Conservation (phyloP, 2,329 filamentous ascomycete species). For the Fusarium subglutinans region DNA sequence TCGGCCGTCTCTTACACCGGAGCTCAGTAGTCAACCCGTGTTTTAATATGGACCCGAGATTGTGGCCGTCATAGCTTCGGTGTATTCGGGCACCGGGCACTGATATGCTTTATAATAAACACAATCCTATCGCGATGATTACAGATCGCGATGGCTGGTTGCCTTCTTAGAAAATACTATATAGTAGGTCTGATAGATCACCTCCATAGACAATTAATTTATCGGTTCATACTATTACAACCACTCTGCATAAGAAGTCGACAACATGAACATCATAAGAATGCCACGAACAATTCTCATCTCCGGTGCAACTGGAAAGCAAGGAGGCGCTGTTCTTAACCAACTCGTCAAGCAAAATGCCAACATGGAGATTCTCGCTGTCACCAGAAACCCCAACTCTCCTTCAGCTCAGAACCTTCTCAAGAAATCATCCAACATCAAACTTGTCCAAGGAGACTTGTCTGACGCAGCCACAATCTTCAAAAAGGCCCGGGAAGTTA, state of each 20-base stretch:
- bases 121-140: not conserved
- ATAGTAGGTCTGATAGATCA: not conserved
- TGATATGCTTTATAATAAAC: not conserved
- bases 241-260: not conserved
- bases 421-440: constrained; percentile 57
- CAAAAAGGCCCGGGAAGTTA: constrained; percentile 6
- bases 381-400: constrained; percentile 67
- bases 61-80: not conserved
- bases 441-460: constrained; percentile 67
- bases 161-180: not conserved
- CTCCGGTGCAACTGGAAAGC: constrained; percentile 51
- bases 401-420: constrained; percentile 59
- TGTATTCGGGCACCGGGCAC: not conserved
- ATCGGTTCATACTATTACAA: not conserved
- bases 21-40: not conserved
- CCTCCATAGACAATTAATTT: not conserved
- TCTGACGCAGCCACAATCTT: constrained; percentile 62
- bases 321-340: constrained; percentile 49
- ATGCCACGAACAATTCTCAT: constrained; percentile 44
- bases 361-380: constrained; percentile 63
- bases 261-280: not conserved
- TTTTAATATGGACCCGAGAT: not conserved
- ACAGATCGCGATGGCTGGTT: not conserved
- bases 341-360: constrained; percentile 44
- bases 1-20: not conserved